These are phyloP conservation scores for Pugionium cornutum DNA, from an alignment of 345 rosid genomes.

Conservation along the genomic window DNA sequence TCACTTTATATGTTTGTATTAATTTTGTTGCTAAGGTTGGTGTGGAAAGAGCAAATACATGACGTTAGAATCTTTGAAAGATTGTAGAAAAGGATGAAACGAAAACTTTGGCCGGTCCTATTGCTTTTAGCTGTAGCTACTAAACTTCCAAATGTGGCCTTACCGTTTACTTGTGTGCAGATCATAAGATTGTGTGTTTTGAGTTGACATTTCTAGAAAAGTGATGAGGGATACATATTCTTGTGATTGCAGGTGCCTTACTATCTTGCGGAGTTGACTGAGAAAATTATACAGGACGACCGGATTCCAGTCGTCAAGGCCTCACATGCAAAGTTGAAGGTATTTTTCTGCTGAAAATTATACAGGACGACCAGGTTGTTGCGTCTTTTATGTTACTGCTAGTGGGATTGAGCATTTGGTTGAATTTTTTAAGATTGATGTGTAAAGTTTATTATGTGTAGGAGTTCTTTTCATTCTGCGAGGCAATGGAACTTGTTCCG, in stretches of 20 bases:
- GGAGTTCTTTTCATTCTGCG: constrained; percentile 44
- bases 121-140: not conserved
- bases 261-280: constrained; percentile 69
- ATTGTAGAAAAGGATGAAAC: not conserved
- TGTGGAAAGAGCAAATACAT: not conserved
- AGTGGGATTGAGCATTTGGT: constrained; percentile 13
- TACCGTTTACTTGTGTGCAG: too few relatives aligned
- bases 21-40: too few relatives aligned
- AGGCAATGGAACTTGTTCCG: constrained; percentile 33
- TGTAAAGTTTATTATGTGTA: too few relatives aligned
- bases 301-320: constrained; percentile 6
- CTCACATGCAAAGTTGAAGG: too few relatives aligned
- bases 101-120: not conserved
- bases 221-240: not conserved
- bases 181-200: too few relatives aligned
- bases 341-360: not conserved
- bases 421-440: too few relatives aligned
- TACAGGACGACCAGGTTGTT: not conserved
- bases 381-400: constrained; percentile 10
- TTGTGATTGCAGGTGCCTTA: too few relatives aligned
- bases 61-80: not conserved
- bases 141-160: not conserved
- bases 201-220: not conserved
- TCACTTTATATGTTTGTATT: too few relatives aligned
- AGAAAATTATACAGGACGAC: constrained; percentile 14